Conservation (phyloP, 2,329 filamentous ascomycete genomes). For the Diplocarpon rosae region DNA sequence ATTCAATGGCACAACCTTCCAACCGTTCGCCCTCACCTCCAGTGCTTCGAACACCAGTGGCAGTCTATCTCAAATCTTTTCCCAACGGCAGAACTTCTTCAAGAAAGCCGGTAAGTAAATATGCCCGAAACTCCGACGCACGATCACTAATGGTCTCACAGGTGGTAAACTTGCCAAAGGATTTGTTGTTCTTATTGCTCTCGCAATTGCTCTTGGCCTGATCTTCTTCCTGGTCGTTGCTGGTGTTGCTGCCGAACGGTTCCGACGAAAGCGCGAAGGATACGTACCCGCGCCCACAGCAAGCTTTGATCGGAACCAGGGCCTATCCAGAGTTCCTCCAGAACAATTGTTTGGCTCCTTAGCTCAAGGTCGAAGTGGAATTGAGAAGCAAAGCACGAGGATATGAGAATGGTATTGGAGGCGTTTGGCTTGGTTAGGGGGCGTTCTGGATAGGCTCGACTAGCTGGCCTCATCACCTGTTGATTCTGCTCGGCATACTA, state of each 20-base stretch:
- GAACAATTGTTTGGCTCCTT: constrained; percentile 35
- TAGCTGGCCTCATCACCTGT: constrained; percentile 17
- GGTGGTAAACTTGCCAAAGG: constrained; percentile 55
- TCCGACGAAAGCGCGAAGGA: constrained; percentile 66
- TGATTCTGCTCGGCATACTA: constrained; percentile 19
- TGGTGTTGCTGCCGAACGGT: constrained; percentile 64
- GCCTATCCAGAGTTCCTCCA: constrained; percentile 49
- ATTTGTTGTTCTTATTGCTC: constrained; percentile 69
- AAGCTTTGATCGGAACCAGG: constrained; percentile 48
- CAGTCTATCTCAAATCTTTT: constrained; percentile 72
- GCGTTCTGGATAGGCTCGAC: constrained; percentile 25
- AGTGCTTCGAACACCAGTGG: constrained; percentile 54
- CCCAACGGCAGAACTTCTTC: constrained; percentile 72
- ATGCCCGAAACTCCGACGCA: too few species aligned
- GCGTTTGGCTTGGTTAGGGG: constrained; percentile 21
- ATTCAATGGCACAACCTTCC: constrained; percentile 71
- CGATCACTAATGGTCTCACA: constrained; percentile 19
- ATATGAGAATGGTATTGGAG: constrained; percentile 22
- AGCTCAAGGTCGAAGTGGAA: constrained; percentile 22
- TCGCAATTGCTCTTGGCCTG: constrained; percentile 66
- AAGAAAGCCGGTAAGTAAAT: constrained; percentile 44
- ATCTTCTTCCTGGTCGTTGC: constrained; percentile 68
- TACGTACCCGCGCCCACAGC: constrained; percentile 67
- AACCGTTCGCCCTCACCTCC: constrained; percentile 71
- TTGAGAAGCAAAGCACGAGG: constrained; percentile 23